Base-by-base conservation (phyloP, 2,329 filamentous ascomycete species). In the Arthrinium phaeospermum region DNA sequence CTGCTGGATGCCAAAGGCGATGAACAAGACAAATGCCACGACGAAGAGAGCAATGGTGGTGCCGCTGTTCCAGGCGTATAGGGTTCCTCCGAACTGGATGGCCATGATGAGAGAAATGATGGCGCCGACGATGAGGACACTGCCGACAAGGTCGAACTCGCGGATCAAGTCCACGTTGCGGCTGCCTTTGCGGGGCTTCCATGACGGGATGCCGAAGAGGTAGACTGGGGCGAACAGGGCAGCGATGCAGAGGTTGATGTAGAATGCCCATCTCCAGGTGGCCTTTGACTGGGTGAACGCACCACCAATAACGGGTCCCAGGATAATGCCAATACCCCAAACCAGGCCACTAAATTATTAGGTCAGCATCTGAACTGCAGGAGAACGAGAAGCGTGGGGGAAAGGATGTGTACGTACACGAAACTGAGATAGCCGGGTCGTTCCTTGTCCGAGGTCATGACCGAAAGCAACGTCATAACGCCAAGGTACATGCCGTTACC, bases 231-330 rank as follows among this genome's bases (percentile, higher is more conserved):
- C 72, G 13, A 76, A 76, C 49, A 83, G 77, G 34, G 75, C 85
- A 8, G 80, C 88, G 0, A 86, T 82, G 67, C 86, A 79, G 0
- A 91, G 81, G 75, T 91, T 91, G 80, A 91, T 86, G 75, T 91
- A 91, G 72, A 87, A 87, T 0, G 80, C 80, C 82, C 71, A 86
- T 67, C 86, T 74, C 86, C 86, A 88, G 0, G 81, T 83, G 0
- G 82, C 85, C 0, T 79, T 72, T 10, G 78, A 82, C 34, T 84
- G 82, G 12, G 80, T 80, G 57, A 88, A 87, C 0, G 82, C 84
- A 30, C 86, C 86, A 22, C 86, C 85, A 16, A 87, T 78, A 14
- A 88, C 79, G 0, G 86, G 86, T 0, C 86, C 87, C 1, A 88
- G 77, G 6, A 86, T 81, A 6, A 80, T 83, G 5, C 85, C 86